phyloP scores from a whole-genome alignment of 306 rosid species.

The Pterocarpus macrocarpus region DNA sequence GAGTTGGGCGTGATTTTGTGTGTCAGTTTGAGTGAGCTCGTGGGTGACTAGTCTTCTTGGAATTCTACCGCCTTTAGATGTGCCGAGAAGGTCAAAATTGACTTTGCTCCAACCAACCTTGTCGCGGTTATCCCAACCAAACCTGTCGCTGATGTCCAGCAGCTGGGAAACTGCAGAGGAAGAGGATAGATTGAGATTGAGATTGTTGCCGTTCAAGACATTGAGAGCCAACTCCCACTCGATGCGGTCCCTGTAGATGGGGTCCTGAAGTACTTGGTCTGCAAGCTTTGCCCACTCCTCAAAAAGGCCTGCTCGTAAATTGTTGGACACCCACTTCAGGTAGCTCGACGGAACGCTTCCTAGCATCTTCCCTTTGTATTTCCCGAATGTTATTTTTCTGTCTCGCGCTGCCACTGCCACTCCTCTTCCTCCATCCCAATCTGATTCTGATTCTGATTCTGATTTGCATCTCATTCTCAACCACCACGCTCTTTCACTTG shows the following conservation, averaged over 20 bases:
- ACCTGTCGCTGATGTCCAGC: constrained; percentile 61
- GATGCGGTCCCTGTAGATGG: constrained; percentile 64
- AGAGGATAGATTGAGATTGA: not conserved
- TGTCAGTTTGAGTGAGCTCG: not conserved
- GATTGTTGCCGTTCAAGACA: constrained; percentile 41
- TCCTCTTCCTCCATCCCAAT: not conserved
- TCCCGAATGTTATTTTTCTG: constrained; percentile 67
- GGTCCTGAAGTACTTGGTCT: constrained; percentile 75
- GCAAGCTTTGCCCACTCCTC: constrained; percentile 70
- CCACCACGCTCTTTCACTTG: not conserved
- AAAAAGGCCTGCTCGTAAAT: constrained; percentile 57
- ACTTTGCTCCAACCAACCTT: constrained; percentile 64
- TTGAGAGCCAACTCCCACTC: constrained; percentile 72
- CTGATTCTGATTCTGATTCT: not conserved
- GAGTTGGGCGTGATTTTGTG: not conserved
- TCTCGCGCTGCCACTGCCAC: constrained; percentile 43
- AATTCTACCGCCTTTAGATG: constrained; percentile 71
- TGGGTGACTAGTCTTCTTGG: constrained; percentile 38
- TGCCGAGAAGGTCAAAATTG: constrained; percentile 70
- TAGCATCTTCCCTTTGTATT: constrained; percentile 73
- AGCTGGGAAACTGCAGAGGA: constrained; percentile 51
- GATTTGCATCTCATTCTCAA: constrained; percentile 41
- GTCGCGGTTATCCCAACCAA: constrained; percentile 72
- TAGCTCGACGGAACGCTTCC: constrained; percentile 73
- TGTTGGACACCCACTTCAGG: constrained; percentile 74